Evolutionary conservation across 2,329 filamentous ascomycete genomes (phyloP).

Genomic region (Colletotrichum musicola): DNA sequence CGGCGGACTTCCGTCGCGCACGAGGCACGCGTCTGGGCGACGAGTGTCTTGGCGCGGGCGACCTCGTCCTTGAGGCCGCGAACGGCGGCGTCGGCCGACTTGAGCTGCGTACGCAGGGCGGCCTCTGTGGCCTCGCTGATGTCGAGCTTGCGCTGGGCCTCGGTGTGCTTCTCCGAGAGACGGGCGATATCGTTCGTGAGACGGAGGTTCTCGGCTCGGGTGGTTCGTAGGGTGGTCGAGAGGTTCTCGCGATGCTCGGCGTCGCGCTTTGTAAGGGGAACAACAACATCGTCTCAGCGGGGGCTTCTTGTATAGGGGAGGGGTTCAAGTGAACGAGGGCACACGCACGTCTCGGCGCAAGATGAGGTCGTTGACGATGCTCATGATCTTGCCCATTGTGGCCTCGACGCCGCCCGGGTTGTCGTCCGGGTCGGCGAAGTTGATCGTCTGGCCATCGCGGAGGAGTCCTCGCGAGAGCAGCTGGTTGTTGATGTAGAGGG

Average conservation of each 20-base stretch:
- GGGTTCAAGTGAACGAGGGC: conserved; percentile 6
- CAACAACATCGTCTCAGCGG: conserved; percentile 27
- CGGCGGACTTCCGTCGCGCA: conserved; percentile 94
- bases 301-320: background rate
- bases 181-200: conserved; percentile 77
- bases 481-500: conserved; percentile 80
- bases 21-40: conserved; percentile 85
- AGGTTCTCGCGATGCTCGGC: conserved; percentile 89
- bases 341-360: conserved; percentile 84
- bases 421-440: conserved; percentile 82
- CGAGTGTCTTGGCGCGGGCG: conserved; percentile 79
- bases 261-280: conserved; percentile 74
- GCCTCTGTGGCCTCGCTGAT: conserved; percentile 78
- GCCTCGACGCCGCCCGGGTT: conserved; percentile 71
- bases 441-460: conserved; percentile 78
- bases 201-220: conserved; percentile 81
- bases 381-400: conserved; percentile 89
- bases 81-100: conserved; percentile 79
- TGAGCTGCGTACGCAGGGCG: conserved; percentile 76
- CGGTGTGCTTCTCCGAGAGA: conserved; percentile 65
- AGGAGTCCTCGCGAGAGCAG: conserved; percentile 75
- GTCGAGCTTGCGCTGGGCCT: conserved; percentile 68
- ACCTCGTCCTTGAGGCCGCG: conserved; percentile 88
- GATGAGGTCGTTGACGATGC: conserved; percentile 93
- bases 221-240: conserved; percentile 79